These are phyloP conservation scores for Lasiodiplodia sp. DNA, from an alignment of 2,329 filamentous ascomycete genomes.

Conservation along the genomic window DNA sequence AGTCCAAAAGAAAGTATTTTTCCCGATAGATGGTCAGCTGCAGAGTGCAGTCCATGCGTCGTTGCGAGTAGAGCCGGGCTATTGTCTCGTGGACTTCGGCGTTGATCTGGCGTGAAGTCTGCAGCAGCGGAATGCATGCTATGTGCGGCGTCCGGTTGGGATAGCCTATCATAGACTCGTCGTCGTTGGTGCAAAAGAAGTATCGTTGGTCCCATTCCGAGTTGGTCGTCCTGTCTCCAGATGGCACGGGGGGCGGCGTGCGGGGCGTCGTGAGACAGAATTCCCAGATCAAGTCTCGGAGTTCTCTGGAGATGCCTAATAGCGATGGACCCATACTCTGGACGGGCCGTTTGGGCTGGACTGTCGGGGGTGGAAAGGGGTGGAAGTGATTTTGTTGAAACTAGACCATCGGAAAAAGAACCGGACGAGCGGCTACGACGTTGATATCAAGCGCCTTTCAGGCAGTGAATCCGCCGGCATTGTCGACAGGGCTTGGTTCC, in stretches of 20 bases:
- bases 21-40: slow-evolving; percentile 7
- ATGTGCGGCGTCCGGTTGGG: slow-evolving; percentile 3
- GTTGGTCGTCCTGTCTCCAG: neutral
- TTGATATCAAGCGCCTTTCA: neutral
- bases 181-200: slow-evolving; percentile 15
- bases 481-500: neutral
- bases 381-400: neutral
- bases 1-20: slow-evolving; percentile 24
- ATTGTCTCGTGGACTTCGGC: slow-evolving; percentile 23
- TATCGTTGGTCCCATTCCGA: slow-evolving; percentile 7
- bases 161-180: slow-evolving; percentile 12
- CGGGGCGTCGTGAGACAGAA: slow-evolving; percentile 13
- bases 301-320: slow-evolving; percentile 19
- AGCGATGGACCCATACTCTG: slow-evolving; percentile 7
- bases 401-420: neutral
- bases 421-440: neutral
- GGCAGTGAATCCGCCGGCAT: neutral
- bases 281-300: slow-evolving; percentile 25
- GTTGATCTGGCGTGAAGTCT: slow-evolving; percentile 13
- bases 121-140: neutral
- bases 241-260: neutral
- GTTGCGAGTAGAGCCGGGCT: slow-evolving; percentile 15
- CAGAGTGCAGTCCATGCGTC: slow-evolving; percentile 6
- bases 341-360: neutral
- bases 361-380: neutral